A percentile compares a stretch with the other conserved stretches of the same genome.
These are phyloP conservation scores for Thoreauomyces humboldtii DNA, from an alignment of 192 early-diverging fungal genomes.

Conservation along the genomic window DNA sequence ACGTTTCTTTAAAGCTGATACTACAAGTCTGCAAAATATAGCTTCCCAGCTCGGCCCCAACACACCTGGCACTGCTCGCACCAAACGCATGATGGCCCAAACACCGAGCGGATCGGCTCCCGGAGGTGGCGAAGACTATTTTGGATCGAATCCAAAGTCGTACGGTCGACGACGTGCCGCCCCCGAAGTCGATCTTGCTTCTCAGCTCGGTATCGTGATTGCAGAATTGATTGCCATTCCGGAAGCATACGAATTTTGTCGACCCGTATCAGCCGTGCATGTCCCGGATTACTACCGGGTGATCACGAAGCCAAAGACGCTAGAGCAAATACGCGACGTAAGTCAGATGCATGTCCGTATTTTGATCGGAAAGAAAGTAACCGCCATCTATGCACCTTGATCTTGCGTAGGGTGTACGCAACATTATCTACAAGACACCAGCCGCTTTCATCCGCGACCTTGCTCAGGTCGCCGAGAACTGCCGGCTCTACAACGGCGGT, in stretches of 20 bases:
- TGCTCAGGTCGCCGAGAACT: slow-evolving; percentile 52
- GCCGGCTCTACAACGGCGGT: slow-evolving; percentile 50
- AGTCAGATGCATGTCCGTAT: slow-evolving; percentile 19
- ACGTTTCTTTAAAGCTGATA: too few relatives aligned
- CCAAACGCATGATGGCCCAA: slow-evolving; percentile 7
- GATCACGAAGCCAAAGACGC: slow-evolving; percentile 50
- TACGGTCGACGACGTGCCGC: slow-evolving; percentile 50
- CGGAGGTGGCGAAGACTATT: not conserved
- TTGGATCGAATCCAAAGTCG: slow-evolving; percentile 37
- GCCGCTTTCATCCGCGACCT: slow-evolving; percentile 53
- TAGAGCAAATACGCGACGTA: slow-evolving; percentile 56
- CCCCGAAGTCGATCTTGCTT: slow-evolving; percentile 48
- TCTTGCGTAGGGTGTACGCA: slow-evolving; percentile 19
- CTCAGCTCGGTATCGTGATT: slow-evolving; percentile 44
- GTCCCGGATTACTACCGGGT: slow-evolving; percentile 54
- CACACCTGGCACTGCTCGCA: not conserved
- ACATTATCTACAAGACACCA: slow-evolving; percentile 45
- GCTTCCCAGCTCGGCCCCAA: too few relatives aligned
- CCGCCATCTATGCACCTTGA: not conserved
- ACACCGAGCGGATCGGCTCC: not conserved
- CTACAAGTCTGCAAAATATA: too few relatives aligned
- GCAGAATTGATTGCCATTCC: slow-evolving; percentile 43
- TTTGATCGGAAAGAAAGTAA: too few relatives aligned
- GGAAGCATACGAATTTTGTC: slow-evolving; percentile 45
- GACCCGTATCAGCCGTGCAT: slow-evolving; percentile 43